A percentile compares a stretch with the other conserved stretches of the same genome.
Conservation (phyloP, 306 rosid species). For the Fagus crenata region DNA sequence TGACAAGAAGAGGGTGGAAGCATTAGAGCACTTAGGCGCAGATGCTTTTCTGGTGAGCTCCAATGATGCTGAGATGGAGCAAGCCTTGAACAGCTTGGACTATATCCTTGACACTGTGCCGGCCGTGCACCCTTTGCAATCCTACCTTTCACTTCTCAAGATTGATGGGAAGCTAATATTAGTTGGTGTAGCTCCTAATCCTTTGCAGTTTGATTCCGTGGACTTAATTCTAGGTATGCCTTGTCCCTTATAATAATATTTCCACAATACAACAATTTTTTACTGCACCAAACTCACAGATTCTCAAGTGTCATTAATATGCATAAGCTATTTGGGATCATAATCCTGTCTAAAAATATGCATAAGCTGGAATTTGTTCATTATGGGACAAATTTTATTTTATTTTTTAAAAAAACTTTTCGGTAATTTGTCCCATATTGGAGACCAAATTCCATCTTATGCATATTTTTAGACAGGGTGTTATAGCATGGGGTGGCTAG, state of each 20-base stretch:
- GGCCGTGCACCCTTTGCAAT: slow-evolving; percentile 31
- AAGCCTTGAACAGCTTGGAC: slow-evolving; percentile 37
- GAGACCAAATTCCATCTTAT: too few relatives aligned
- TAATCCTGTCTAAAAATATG: too few relatives aligned
- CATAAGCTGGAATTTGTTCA: too few relatives aligned
- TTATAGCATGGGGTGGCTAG: too few relatives aligned
- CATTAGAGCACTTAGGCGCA: slow-evolving; percentile 41
- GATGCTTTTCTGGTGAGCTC: slow-evolving; percentile 48
- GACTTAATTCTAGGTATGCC: slow-evolving; percentile 39
- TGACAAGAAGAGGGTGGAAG: slow-evolving; percentile 44
- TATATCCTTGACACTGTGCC: slow-evolving; percentile 52
- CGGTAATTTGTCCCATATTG: too few relatives aligned
- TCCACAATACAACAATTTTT: background rate
- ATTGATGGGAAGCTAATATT: slow-evolving; percentile 40
- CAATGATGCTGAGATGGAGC: slow-evolving; percentile 30
- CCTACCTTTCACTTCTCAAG: slow-evolving; percentile 43
- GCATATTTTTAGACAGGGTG: too few relatives aligned
- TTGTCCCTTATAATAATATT: background rate
- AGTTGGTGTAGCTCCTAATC: slow-evolving; percentile 43
- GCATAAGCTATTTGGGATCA: background rate
- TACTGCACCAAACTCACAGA: background rate
- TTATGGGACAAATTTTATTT: too few relatives aligned
- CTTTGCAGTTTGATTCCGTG: slow-evolving; percentile 36
- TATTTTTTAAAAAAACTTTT: too few relatives aligned
- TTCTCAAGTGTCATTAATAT: background rate